A percentile compares a stretch with the other conserved stretches of the same genome.
phyloP scores from a whole-genome alignment of 805 yeast species.

The Sugiyamaella qingdaonensis region DNA sequence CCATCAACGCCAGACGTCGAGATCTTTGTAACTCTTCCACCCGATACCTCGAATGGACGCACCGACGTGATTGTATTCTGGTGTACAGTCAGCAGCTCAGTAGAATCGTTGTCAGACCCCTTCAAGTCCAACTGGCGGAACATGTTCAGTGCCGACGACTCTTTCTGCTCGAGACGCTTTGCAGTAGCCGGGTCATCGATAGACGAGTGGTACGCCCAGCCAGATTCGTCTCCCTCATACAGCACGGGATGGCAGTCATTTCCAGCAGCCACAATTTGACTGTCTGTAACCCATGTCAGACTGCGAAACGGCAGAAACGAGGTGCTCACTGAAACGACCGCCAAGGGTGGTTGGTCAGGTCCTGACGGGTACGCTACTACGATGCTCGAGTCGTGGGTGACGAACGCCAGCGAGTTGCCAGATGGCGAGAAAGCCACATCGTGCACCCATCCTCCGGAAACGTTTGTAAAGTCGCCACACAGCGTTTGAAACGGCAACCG shows the following conservation, averaged over 20 bases:
- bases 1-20: conserved; percentile 89
- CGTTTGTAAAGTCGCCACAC: conserved; percentile 72
- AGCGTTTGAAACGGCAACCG: conserved; percentile 91
- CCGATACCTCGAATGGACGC: conserved; percentile 45
- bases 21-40: conserved; percentile 51
- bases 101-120: conserved; percentile 57
- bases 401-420: conserved; percentile 75
- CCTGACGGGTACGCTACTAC: conserved; percentile 75
- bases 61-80: conserved; percentile 80
- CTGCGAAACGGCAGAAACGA: conserved; percentile 76
- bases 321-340: conserved; percentile 56
- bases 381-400: conserved; percentile 81
- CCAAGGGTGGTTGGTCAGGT: conserved; percentile 57
- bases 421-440: conserved; percentile 80
- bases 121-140: conserved; percentile 93
- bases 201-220: conserved; percentile 56
- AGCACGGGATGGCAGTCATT: conserved; percentile 88
- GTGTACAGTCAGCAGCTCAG: conserved; percentile 68
- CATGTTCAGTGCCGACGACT: conserved; percentile 64
- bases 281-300: conserved; percentile 62
- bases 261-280: conserved; percentile 80
- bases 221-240: conserved; percentile 61
- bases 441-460: conserved; percentile 86
- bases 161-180: conserved; percentile 47
- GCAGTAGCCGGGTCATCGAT: conserved; percentile 53